These are phyloP conservation scores for Globisporangium okanoganense DNA, from an alignment of 352 stramenopile genomes.

Conservation along the genomic window DNA sequence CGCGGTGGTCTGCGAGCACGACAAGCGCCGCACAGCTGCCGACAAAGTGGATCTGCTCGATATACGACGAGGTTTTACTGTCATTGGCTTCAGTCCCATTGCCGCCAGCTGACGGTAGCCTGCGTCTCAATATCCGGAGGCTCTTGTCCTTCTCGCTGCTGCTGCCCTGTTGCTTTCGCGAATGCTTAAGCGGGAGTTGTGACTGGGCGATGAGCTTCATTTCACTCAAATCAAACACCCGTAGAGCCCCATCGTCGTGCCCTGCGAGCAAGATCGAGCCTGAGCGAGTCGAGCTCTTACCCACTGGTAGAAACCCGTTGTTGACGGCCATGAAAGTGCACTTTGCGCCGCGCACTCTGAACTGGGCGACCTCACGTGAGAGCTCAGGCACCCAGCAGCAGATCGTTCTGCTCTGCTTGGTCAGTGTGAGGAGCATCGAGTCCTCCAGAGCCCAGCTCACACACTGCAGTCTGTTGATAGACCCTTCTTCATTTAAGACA, in stretches of 20 bases:
- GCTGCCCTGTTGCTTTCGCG: neutral
- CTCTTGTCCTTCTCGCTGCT: neutral
- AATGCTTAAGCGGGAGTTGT: constrained; percentile 16
- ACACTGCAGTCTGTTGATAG: neutral
- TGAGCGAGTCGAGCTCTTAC: neutral
- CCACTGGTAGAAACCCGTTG: neutral
- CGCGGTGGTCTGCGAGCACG: constrained; percentile 23
- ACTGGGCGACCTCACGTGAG: constrained; percentile 33
- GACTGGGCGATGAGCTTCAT: constrained; percentile 41
- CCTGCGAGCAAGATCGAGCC: constrained; percentile 34
- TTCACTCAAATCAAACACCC: constrained; percentile 44
- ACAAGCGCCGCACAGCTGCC: constrained; percentile 24
- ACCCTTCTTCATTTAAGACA: too few relatives aligned
- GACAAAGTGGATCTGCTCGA: constrained; percentile 36
- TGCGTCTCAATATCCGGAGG: constrained; percentile 8
- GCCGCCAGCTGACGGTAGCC: neutral
- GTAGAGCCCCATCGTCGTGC: constrained; percentile 45
- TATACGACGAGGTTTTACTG: neutral
- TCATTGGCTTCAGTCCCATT: neutral
- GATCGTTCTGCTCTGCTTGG: constrained; percentile 22
- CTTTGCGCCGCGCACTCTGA: constrained; percentile 21
- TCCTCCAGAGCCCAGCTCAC: constrained; percentile 29
- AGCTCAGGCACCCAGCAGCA: constrained; percentile 39
- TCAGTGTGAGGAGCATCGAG: constrained; percentile 30
- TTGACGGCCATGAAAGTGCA: constrained; percentile 46